Conservation (phyloP, 139 green algal genomes). For the Chlorella sp. region DNA sequence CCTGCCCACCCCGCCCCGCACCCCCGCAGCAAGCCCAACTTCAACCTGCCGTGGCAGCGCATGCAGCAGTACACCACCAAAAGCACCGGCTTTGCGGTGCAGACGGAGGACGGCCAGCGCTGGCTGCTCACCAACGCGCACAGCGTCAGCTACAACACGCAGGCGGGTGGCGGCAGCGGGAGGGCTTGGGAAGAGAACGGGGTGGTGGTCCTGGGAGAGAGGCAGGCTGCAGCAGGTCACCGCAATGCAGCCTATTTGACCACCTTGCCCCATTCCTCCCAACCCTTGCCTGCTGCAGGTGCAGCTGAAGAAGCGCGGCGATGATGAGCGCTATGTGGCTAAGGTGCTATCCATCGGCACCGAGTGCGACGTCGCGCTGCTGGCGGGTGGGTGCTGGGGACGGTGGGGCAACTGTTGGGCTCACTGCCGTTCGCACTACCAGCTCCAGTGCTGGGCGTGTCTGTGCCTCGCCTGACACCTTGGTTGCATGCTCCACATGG, state of each 20-base stretch:
- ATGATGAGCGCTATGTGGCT: constrained; percentile 93
- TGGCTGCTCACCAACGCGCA: constrained; percentile 93
- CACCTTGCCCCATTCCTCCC: background rate
- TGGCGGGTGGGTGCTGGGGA: background rate
- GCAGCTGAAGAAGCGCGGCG: constrained; percentile 92
- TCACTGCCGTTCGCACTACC: too few species aligned
- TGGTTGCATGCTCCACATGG: too few species aligned
- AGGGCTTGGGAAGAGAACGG: background rate
- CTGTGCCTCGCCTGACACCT: too few species aligned
- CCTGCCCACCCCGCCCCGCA: background rate
- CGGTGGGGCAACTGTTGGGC: too few species aligned
- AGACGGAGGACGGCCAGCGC: constrained; percentile 43
- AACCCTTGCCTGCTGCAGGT: constrained; percentile 55
- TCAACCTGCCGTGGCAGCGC: constrained; percentile 58
- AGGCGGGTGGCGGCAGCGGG: constrained; percentile 57
- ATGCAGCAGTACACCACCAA: constrained; percentile 43
- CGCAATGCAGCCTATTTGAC: too few species aligned
- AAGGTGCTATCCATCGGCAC: constrained; percentile 56
- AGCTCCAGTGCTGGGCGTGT: too few species aligned
- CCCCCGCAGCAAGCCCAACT: constrained; percentile 81
- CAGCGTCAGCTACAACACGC: constrained; percentile 81
- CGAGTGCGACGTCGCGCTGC: constrained; percentile 96
- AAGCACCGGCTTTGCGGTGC: constrained; percentile 61
- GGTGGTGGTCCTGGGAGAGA: background rate
- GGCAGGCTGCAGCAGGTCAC: background rate